phyloP scores from a whole-genome alignment of 192 early-diverging fungal genomes.

The Coemansia reversa region DNA sequence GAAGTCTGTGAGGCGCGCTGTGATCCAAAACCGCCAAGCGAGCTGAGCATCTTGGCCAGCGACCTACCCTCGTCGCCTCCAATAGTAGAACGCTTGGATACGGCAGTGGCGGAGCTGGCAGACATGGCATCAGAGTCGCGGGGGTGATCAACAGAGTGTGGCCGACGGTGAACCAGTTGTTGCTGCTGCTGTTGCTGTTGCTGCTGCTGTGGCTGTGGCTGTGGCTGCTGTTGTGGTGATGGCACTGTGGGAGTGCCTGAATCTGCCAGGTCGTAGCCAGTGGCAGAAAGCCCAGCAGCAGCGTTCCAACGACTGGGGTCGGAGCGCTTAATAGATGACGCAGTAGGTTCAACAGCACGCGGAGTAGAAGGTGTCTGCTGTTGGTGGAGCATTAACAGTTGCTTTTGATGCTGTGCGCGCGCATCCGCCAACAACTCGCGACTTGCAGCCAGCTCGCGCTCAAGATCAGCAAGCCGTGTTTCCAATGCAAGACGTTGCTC shows the following conservation, averaged over 20 bases:
- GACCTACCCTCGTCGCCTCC: constrained; percentile 43
- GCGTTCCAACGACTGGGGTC: constrained; percentile 44
- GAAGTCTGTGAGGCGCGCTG: not conserved
- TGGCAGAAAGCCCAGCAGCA: constrained; percentile 32
- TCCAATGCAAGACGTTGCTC: constrained; percentile 28
- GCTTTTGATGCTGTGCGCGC: constrained; percentile 45
- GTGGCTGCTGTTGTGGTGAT: constrained; percentile 2
- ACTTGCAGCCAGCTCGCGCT: constrained; percentile 33
- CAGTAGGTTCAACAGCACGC: constrained; percentile 2
- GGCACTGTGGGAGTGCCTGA: constrained; percentile 12
- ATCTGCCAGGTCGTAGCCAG: constrained; percentile 44
- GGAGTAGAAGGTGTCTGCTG: not conserved
- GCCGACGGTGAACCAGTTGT: constrained; percentile 23
- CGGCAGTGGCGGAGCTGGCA: not conserved
- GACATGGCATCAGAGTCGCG: not conserved
- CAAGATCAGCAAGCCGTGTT: constrained; percentile 39
- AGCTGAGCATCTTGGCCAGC: constrained; percentile 47
- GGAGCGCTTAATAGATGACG: constrained; percentile 19
- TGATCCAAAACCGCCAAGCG: constrained; percentile 33
- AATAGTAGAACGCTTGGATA: constrained; percentile 32
- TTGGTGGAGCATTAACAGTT: constrained; percentile 33
- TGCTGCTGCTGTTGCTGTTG: constrained; percentile 10
- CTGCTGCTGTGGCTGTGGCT: constrained; percentile 10
- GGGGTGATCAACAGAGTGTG: constrained; percentile 36
- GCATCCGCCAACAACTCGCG: constrained; percentile 36